phyloP scores from a whole-genome alignment of 805 yeast species.

The Candida adriatica region DNA sequence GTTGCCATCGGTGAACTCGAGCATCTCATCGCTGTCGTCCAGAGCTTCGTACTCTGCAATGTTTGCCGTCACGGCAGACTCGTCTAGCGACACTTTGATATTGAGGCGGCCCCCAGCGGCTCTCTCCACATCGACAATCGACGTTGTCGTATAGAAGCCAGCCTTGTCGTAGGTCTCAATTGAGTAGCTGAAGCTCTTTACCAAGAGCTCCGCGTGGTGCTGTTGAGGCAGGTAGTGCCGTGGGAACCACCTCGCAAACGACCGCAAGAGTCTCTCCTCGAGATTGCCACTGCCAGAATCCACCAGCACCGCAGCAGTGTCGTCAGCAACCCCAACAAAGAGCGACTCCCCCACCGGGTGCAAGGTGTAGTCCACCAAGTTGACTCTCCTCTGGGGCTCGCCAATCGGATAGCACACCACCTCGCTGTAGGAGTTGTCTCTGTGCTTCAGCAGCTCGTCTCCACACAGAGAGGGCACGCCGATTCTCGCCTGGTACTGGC shows the following conservation, averaged over 20 bases:
- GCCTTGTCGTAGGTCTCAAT: background rate
- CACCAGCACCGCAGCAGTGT: conserved; percentile 1
- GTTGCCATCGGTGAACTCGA: too few species aligned
- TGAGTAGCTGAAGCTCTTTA: background rate
- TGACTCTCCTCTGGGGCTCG: conserved; percentile 1
- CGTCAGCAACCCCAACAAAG: conserved; percentile 1
- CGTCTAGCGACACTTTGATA: too few species aligned
- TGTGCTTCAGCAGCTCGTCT: conserved; percentile 14
- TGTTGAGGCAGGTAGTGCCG: background rate
- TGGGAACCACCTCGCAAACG: conserved; percentile 5
- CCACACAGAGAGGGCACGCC: conserved; percentile 18
- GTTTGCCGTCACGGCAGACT: background rate
- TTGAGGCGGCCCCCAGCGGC: too few species aligned
- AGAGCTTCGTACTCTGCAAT: background rate
- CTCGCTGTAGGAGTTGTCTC: conserved; percentile 4
- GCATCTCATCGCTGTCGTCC: too few species aligned
- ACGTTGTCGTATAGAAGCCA: background rate
- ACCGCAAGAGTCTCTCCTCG: background rate
- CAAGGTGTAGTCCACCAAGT: conserved; percentile 3
- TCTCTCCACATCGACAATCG: background rate
- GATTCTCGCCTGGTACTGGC: conserved; percentile 18
- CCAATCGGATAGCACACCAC: conserved; percentile 4
- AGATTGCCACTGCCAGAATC: background rate
- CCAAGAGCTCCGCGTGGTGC: background rate
- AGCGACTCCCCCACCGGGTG: background rate